Percentiles rank a stretch among this genome's conserved stretches.
Evolutionary conservation across 225 moss, liverwort and hornwort species (phyloP).

Genomic region (Asterella californica): DNA sequence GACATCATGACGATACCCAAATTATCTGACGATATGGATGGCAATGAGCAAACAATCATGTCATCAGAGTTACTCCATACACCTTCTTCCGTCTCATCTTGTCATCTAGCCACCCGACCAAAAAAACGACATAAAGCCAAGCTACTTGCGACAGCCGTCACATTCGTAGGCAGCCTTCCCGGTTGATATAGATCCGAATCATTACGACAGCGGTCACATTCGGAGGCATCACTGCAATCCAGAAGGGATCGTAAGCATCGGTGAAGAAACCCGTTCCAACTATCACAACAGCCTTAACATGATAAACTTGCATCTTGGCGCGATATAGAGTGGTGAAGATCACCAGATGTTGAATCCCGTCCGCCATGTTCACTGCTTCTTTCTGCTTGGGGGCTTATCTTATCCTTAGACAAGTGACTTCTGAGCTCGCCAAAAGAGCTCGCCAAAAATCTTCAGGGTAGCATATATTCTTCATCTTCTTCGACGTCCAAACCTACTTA

Average conservation of each 20-base stretch:
- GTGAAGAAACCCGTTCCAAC: conserved; percentile 17
- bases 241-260: conserved; percentile 22
- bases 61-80: neutral
- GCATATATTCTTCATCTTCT: too few species aligned
- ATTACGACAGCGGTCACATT: conserved; percentile 6
- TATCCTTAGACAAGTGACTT: too few species aligned
- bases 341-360: neutral
- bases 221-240: conserved; percentile 4
- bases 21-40: too few species aligned
- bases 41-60: conserved; percentile 14
- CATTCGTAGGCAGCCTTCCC: neutral
- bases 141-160: neutral
- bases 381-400: too few species aligned
- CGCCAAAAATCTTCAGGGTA: too few species aligned
- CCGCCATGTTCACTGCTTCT: too few species aligned
- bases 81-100: conserved; percentile 13
- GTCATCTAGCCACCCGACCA: conserved; percentile 12
- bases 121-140: conserved; percentile 4
- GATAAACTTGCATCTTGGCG: conserved; percentile 16
- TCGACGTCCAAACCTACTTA: too few species aligned
- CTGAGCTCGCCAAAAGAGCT: too few species aligned
- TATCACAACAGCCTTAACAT: conserved; percentile 1
- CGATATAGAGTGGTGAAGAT: conserved; percentile 10
- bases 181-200: neutral
- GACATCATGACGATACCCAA: too few species aligned